Evolutionary conservation across 1,284 basidiomycete genomes (phyloP), one percentile per base, ranked within the genome.

Genomic region (Moesziomyces parantarcticus): DNA sequence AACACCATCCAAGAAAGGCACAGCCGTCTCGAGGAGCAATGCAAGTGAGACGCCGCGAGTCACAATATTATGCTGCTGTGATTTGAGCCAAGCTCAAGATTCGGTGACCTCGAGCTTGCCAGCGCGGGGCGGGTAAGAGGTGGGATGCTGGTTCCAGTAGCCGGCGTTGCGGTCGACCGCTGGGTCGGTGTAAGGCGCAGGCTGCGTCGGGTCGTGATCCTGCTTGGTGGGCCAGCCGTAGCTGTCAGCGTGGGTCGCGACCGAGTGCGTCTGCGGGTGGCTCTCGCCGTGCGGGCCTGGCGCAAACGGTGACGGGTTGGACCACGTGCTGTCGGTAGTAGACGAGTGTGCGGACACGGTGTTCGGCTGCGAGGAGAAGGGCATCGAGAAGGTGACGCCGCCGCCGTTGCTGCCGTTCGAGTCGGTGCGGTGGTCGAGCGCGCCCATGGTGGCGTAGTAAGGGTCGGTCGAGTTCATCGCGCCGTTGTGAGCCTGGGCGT

Each of bases 201-300:
- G 18, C 43, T 59, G 46, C 88, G 89, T 40, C 82, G 85, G 59
- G 82, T 84, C n/a, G 90, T 88, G 63, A 86, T 87, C 42, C 84
- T 74, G 71, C 62, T 74, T 74, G 40, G 50, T 49, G 20, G 71
- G 58, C 71, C 71, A 74, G 32, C 65, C 60, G 46, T 74, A 74
- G 46, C 60, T 60, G 39, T 68, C 71, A 29, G 56, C 26, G 42
- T 73, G 70, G 14, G 60, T 39, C 1, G 58, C 43, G 2, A 63
- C 65, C 34, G 63, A 46, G 20, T 73, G 65, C 21, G 61, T 55
- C 26, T 53, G 52, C 1, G 71, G 50, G 26, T 64, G 65, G 18
- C 50, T 50, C 49, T 74, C 65, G 39, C 65, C 71, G 47, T 74
- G 71, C 10, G 65, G 71, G 10, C 71, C 71, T 20, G 65, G 53